These are phyloP conservation scores for Colletotrichum costaricense DNA, from an alignment of 2,329 filamentous ascomycete species.

Conservation along the genomic window DNA sequence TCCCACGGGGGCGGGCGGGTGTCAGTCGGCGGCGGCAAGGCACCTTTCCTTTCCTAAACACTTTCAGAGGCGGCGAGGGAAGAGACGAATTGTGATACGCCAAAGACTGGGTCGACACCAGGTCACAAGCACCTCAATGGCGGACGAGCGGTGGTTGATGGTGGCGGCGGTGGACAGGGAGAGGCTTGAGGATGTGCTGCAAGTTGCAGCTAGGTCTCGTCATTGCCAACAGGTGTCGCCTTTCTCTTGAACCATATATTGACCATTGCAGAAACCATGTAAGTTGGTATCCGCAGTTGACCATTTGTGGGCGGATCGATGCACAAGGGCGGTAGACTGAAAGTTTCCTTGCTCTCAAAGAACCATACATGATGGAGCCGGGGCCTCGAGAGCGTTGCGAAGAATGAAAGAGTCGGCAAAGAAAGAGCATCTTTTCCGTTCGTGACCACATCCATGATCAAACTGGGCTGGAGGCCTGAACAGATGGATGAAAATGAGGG, in stretches of 20 bases:
- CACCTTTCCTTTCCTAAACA: slow-evolving; percentile 8
- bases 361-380: not conserved
- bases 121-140: slow-evolving; percentile 28
- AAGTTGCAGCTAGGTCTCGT: slow-evolving; percentile 2
- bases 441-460: not conserved
- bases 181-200: not conserved
- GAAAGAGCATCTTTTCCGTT: not conserved
- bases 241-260: not conserved
- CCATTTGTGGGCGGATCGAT: not conserved
- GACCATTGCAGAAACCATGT: not conserved
- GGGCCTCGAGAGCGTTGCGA: not conserved
- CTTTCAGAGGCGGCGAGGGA: not conserved
- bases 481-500: not conserved
- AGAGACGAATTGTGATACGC: slow-evolving; percentile 16
- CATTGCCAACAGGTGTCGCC: not conserved
- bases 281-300: slow-evolving; percentile 2
- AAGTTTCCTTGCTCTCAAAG: not conserved
- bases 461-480: not conserved
- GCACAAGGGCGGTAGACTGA: not conserved
- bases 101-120: slow-evolving; percentile 5
- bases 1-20: slow-evolving; percentile 15
- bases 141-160: not conserved
- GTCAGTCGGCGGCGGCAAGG: slow-evolving; percentile 21
- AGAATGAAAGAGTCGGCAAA: not conserved
- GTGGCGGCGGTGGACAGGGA: not conserved